Evolutionary conservation across 495 filamentous ascomycete species (phyloP), one percentile per base, ranked within the genome.

Genomic region (Lichina pygmaea): DNA sequence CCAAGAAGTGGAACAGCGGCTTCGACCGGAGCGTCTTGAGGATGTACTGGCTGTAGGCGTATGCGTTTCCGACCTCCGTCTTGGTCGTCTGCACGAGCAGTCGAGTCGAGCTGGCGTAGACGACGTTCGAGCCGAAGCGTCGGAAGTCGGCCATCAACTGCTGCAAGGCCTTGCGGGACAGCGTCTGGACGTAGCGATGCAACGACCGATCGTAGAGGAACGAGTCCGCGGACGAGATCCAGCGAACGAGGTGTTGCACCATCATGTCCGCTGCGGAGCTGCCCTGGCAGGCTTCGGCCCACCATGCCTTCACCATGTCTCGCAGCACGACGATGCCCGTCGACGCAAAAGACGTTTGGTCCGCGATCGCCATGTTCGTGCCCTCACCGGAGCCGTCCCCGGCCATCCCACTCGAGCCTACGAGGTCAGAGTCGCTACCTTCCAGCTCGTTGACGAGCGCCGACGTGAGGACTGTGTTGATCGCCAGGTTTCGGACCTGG

Each of bases 261-360:
- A 99, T 91, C 49, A 95, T 75, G 57, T 99, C 89, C 8, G 89
- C 89, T 83, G 94, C 93, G 30, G 67, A 76, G 48, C 80, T 83
- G 6, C 84, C 86, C 46, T 73, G 77, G 59, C 84, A 93, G 9
- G 89, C 89, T 62, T 95, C 85, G 0, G 75, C 72, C 85, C 86
- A 94, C 91, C 91, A 99, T 3, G 81, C 73, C 57, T 93, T 94
- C 49, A 99, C 89, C 89, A 99, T 95, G 57, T 94, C 89, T 6
- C 89, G 75, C 4, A 99, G 64, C 11, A 95, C 89, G 16, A 73
- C 67, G 6, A 93, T 75, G 34, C 86, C 82, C 8, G 86, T 85
- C 45, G 84, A 83, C 15, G 89, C 79, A 60, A 95, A 95, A 24
- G 24, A 24, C 0, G 86, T 81, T 47, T 82, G 86, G 47, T 95